Percentiles rank a stretch among this genome's conserved stretches.
Evolutionary conservation across 2,329 filamentous ascomycete species (phyloP).

Genomic region (Fusarium burgessii): DNA sequence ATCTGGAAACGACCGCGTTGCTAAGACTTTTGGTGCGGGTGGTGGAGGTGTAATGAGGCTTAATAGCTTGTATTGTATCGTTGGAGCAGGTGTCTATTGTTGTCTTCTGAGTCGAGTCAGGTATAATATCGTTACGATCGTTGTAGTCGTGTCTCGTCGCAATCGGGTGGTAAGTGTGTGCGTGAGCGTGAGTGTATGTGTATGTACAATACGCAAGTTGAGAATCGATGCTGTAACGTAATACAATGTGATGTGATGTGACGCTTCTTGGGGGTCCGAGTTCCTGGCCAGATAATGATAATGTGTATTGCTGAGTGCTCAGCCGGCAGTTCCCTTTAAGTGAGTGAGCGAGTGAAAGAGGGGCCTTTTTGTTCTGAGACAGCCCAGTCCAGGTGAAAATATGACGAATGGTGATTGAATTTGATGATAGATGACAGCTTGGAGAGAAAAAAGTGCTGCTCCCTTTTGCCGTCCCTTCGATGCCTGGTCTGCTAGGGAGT

Average conservation of each 20-base stretch:
- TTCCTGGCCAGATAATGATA: slow-evolving; percentile 35
- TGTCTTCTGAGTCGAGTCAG: not conserved
- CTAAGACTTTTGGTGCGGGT: slow-evolving; percentile 2
- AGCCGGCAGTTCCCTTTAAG: slow-evolving; percentile 17
- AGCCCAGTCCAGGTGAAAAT: slow-evolving; percentile 22
- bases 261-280: slow-evolving; percentile 5
- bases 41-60: not conserved
- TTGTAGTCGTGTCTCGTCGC: slow-evolving; percentile 26
- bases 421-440: slow-evolving; percentile 12
- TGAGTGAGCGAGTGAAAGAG: slow-evolving; percentile 9
- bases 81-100: not conserved
- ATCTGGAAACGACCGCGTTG: slow-evolving; percentile 22
- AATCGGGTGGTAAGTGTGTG: slow-evolving; percentile 6
- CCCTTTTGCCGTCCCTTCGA: slow-evolving; percentile 8
- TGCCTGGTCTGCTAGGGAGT: not conserved
- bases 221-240: slow-evolving; percentile 10
- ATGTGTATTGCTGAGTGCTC: slow-evolving; percentile 11
- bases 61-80: slow-evolving; percentile 3
- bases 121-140: slow-evolving; percentile 28
- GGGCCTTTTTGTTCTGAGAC: slow-evolving; percentile 34
- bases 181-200: not conserved
- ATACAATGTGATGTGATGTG: slow-evolving; percentile 29
- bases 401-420: slow-evolving; percentile 25
- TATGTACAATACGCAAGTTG: slow-evolving; percentile 14
- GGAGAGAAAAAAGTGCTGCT: slow-evolving; percentile 37